These are phyloP conservation scores for Globisporangium spinosum DNA, from an alignment of 352 stramenopile genomes.

Conservation along the genomic window DNA sequence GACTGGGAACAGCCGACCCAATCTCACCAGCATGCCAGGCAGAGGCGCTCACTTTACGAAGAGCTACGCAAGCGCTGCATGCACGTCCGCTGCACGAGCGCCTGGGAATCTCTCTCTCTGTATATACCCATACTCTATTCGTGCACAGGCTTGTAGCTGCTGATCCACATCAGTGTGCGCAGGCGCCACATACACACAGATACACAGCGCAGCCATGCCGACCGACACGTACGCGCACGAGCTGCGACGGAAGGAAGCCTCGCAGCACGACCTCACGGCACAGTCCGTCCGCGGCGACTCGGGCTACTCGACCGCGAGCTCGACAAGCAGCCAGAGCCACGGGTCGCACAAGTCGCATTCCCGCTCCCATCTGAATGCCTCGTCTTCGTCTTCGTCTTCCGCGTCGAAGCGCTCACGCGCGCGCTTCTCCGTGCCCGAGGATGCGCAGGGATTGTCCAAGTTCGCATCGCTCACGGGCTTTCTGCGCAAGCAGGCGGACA, in stretches of 20 bases:
- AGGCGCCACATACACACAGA: neutral
- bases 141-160: neutral
- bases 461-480: conserved; percentile 58
- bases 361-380: neutral
- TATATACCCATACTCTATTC: neutral
- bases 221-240: conserved; percentile 11
- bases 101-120: neutral
- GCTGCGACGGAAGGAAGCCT: neutral
- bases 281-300: conserved; percentile 7
- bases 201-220: conserved; percentile 2
- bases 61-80: neutral
- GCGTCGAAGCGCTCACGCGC: conserved; percentile 42
- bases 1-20: neutral
- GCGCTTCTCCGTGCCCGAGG: conserved; percentile 50
- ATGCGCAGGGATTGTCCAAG: conserved; percentile 38
- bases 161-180: neutral
- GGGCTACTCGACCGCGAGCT: conserved; percentile 8
- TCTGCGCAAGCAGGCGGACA: conserved; percentile 75
- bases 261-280: neutral
- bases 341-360: conserved; percentile 6
- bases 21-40: neutral
- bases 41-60: conserved; percentile 5
- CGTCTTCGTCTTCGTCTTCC: conserved; percentile 7
- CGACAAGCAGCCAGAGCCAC: conserved; percentile 6
- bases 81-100: neutral